Conservation (phyloP, 2,329 filamentous ascomycete genomes). For the Aspergillus novoparasiticus region DNA sequence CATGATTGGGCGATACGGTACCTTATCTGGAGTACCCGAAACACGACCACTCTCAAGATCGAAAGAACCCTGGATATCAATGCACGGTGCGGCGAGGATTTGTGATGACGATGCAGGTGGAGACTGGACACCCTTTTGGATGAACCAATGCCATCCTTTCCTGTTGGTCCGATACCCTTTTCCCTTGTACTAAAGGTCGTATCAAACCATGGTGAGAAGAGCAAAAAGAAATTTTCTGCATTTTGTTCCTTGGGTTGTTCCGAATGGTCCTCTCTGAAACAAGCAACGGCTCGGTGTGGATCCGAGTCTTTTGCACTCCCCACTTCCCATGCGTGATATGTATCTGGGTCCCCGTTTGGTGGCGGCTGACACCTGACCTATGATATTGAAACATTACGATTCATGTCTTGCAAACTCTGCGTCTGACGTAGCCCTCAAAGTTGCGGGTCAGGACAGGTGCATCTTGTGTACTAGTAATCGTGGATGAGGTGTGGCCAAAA, state of each 20-base stretch:
- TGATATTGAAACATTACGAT: neutral
- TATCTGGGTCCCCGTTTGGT: neutral
- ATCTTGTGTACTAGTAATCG: neutral
- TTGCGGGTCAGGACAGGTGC: neutral
- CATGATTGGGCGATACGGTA: slow-evolving; percentile 3
- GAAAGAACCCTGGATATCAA: neutral
- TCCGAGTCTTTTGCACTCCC: neutral
- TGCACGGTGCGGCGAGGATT: neutral
- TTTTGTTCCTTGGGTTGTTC: neutral
- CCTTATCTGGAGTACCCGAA: neutral
- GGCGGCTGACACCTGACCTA: neutral
- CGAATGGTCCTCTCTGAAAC: neutral
- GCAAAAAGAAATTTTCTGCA: neutral
- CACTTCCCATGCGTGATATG: neutral
- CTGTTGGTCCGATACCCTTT: neutral
- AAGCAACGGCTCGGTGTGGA: neutral
- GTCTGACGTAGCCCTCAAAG: neutral
- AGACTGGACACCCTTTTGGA: neutral
- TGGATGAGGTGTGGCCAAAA: neutral
- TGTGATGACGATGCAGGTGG: neutral
- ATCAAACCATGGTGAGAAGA: neutral
- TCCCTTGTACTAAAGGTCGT: neutral
- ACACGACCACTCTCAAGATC: neutral
- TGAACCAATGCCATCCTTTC: neutral
- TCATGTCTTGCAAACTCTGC: neutral